Evolutionary conservation across 1,284 basidiomycete genomes (phyloP), one percentile per base, ranked within the genome.

Genomic region (Trichosporon asahii): DNA sequence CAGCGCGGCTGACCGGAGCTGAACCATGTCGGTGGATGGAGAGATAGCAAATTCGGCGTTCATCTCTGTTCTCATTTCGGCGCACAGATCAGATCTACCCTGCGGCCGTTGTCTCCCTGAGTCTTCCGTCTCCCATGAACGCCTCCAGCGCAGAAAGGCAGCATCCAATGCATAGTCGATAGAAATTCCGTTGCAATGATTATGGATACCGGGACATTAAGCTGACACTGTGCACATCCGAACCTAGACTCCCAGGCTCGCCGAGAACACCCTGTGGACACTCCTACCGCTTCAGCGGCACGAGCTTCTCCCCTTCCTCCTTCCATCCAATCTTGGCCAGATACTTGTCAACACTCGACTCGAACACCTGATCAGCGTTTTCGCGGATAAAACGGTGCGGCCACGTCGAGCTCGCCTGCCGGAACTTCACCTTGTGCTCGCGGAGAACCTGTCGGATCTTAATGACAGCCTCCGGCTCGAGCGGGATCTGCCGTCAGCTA

Each of bases 331-430:
- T 78, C 15, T 75, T 73, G 1, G 70, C 70, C 0, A 83, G 71
- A 70, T 80, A 79, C 23, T 64, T 57, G 57, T 55, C 57, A 5
- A 79, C 76, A 55, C 81, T 82, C 55, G 77, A 64, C 8, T 75
- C 68, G 14, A 82, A 65, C 2, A 75, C 68, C n/a, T 64, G 29
- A 64, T 78, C 78, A 0, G 81, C 83, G 68, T 80, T 74, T 7
- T 71, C 37, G 0, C 80, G 70, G 14, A 84, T 75, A 67, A 79
- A 80, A 18, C 77, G 70, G 31, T 72, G 70, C 0, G 80, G 81
- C 83, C 83, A 84, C 5, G 77, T 76, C 3, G 77, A 78, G 18
- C 77, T 77, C 3, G 79, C 82, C 69, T 81, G 78, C 14, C 71
- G 69, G 68, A 78, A 84, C 2, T 74, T 60, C 21, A 81, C 29